Evolutionary conservation across 257 asterid species (phyloP).

Genomic region (Solanum chmielewskii): DNA sequence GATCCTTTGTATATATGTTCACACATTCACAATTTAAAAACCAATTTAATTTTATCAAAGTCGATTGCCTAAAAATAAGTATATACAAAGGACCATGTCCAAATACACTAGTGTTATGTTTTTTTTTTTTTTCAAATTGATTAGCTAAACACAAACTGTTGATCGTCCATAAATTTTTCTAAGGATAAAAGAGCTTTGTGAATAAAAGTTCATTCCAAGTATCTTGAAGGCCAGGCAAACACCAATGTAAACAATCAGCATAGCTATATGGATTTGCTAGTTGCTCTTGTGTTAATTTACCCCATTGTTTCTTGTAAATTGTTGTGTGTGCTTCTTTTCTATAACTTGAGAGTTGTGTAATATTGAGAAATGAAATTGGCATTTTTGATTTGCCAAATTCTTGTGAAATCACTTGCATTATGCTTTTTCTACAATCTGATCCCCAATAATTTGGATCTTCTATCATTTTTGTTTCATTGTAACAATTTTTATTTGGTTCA

Average conservation of each 20-base stretch:
- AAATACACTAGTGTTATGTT: not conserved
- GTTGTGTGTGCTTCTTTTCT: constrained; percentile 78
- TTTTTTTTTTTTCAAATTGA: no score
- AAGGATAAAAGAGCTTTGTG: not conserved
- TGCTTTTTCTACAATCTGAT: not conserved
- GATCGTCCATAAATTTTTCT: not conserved
- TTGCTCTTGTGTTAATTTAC: constrained; percentile 28
- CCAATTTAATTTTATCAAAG: not conserved
- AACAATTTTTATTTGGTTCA: not conserved
- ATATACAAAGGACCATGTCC: not conserved
- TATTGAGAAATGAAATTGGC: constrained; percentile 50
- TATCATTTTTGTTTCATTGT: not conserved
- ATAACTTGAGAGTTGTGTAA: constrained; percentile 46
- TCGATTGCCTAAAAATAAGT: not conserved
- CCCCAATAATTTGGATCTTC: not conserved
- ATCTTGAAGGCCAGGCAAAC: constrained; percentile 31
- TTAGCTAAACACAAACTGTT: not conserved
- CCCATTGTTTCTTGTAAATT: constrained; percentile 45
- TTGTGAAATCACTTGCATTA: not conserved
- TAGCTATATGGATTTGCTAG: constrained; percentile 36
- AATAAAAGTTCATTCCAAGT: not conserved
- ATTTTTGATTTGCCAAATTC: constrained; percentile 21
- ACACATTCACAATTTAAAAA: not conserved
- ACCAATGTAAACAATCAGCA: constrained; percentile 89
- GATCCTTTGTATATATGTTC: not conserved